These are phyloP conservation scores for Physcia stellaris DNA, from an alignment of 495 filamentous ascomycete genomes.

Conservation along the genomic window DNA sequence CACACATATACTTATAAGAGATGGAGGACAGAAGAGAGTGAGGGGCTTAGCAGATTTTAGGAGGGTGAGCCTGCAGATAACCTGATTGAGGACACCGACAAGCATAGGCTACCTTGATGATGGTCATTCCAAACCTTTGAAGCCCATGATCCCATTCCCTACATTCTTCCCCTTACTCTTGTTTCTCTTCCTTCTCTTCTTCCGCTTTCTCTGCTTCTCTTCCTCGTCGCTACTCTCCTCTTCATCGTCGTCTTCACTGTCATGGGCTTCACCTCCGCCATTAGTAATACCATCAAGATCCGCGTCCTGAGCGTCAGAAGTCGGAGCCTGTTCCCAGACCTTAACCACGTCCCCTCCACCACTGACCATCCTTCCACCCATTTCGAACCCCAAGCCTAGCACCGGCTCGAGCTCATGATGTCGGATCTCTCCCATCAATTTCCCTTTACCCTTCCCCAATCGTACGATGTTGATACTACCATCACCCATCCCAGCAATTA, in stretches of 20 bases:
- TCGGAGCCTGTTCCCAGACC: constrained; percentile 57
- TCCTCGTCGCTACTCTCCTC: constrained; percentile 31
- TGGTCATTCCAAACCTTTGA: constrained; percentile 48
- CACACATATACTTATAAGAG: background rate
- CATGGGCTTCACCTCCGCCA: constrained; percentile 19
- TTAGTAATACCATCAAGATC: constrained; percentile 31
- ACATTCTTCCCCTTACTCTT: constrained; percentile 37
- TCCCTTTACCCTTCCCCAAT: constrained; percentile 43
- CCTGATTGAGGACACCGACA: background rate
- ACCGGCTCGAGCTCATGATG: constrained; percentile 82
- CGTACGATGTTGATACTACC: constrained; percentile 40
- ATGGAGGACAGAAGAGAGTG: background rate
- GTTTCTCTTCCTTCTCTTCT: constrained; percentile 42
- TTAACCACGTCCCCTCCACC: constrained; percentile 74
- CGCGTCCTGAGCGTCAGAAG: constrained; percentile 17
- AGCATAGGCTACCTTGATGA: background rate
- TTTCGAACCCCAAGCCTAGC: constrained; percentile 65
- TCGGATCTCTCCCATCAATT: constrained; percentile 42
- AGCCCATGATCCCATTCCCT: constrained; percentile 46
- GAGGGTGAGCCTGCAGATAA: background rate
- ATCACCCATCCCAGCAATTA: constrained; percentile 69
- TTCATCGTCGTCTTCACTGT: constrained; percentile 29
- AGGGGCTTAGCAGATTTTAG: background rate
- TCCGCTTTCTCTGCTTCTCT: constrained; percentile 33
- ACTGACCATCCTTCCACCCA: constrained; percentile 69